Conservation (phyloP, 768 basidiomycete species). For the Boletellus ananas region DNA sequence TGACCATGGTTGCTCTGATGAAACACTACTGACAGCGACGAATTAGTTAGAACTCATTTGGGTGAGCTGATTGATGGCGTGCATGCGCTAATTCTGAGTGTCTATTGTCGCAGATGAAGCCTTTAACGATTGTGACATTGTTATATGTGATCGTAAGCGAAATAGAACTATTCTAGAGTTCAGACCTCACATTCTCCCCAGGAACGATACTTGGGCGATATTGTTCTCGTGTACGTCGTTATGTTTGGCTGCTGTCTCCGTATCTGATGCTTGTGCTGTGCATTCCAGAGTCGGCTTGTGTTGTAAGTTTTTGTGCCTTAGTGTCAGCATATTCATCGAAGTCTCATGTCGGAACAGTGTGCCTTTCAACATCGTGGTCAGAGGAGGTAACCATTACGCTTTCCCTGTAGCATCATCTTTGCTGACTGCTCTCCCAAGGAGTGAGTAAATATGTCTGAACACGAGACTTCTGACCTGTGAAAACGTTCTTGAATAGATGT, state of each 20-base stretch:
- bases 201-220: constrained; percentile 32
- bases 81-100: background rate
- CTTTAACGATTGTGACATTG: constrained; percentile 22
- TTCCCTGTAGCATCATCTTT: background rate
- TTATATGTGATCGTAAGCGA: constrained; percentile 26
- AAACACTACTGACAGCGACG: background rate
- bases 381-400: constrained; percentile 10
- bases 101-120: constrained; percentile 19
- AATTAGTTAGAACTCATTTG: constrained; percentile 30
- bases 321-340: background rate
- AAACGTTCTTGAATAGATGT: constrained; percentile 16
- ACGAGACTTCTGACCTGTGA: background rate
- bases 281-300: constrained; percentile 15
- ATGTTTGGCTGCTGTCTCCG: background rate
- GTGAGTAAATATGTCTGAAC: constrained; percentile 12
- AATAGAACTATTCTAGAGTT: background rate
- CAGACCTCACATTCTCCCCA: constrained; percentile 8
- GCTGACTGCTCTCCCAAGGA: constrained; percentile 14
- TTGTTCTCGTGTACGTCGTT: constrained; percentile 25
- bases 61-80: constrained; percentile 14
- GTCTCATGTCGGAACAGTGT: constrained; percentile 12
- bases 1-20: background rate
- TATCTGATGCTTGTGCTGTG: constrained; percentile 2
- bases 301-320: constrained; percentile 10
- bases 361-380: constrained; percentile 17